Evolutionary conservation across 2,329 filamentous ascomycete genomes (phyloP).

Genomic region (Biscogniauxia sp.): DNA sequence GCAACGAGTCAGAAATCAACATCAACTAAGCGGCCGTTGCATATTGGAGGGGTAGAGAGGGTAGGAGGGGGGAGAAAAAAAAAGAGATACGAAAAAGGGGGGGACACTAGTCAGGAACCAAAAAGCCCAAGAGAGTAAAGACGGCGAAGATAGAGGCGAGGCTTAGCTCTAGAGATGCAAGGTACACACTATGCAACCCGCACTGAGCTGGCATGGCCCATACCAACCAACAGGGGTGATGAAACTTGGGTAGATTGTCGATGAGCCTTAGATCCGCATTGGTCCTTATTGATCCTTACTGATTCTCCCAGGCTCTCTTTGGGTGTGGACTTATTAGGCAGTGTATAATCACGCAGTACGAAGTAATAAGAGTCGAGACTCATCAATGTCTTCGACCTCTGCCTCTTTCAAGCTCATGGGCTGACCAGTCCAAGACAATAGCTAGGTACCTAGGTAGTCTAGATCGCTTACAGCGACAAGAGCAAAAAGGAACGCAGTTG

Average conservation of each 20-base stretch:
- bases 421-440: not conserved
- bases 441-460: not conserved
- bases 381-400: not conserved
- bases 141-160: not conserved
- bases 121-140: not conserved
- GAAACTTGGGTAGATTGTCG: not conserved
- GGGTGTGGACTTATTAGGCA: not conserved
- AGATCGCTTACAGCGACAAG: not conserved
- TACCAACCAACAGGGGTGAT: not conserved
- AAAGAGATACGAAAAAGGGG: not conserved
- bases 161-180: not conserved
- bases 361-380: not conserved
- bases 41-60: not conserved
- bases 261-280: not conserved
- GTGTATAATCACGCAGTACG: not conserved
- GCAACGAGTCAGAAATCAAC: not conserved
- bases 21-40: not conserved
- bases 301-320: not conserved
- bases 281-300: no score
- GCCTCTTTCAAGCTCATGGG: not conserved
- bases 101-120: not conserved
- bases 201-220: not conserved
- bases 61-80: not conserved
- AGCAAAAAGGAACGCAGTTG: not conserved
- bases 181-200: not conserved